Evolutionary conservation across 2,329 filamentous ascomycete genomes (phyloP), one percentile per base, ranked within the genome.

Genomic region (Claviceps monticola): DNA sequence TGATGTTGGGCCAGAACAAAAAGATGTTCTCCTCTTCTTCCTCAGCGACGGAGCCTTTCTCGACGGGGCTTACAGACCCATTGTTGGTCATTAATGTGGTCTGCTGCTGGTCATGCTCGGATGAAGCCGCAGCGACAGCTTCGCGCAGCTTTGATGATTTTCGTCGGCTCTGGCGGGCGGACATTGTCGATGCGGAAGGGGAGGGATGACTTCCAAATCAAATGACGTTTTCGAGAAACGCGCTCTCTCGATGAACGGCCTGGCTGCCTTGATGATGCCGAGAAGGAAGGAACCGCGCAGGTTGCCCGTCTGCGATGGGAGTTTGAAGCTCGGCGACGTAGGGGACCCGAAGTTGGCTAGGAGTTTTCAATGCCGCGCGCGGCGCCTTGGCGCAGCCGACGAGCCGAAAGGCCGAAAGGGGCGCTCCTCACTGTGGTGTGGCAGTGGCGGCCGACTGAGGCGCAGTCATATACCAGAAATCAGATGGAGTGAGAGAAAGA

Each of bases 1-100:
- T 90, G 41, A 91, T 73, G 62, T 91, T 91, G 34, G 87, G 86
- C 68, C 79, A 83, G 68, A 91, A 90, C 36, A 90, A 67, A 58
- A 90, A 91, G 57, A 91, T 84, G 66, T 91, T 91, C 68, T 90
- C 41, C 9, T 13, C 86, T 43, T 68, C 64, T 9, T 69, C 63
- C 47, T 67, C 58, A 48, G 67, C 60, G 42, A 63, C 70, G 55
- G 67, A 64, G 50, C 59, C 61, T 54, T 64, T 62, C 55, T 65
- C 52, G 23, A 60, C 57, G 49, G 66, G 60, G 56, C 66, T 62
- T 49, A 66, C 68, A 52, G 67, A 63, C 51, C 71, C 70, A 57
- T 76, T 76, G 54, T 71, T 74, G 56, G 75, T 75, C 61, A 69
- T 65, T 42, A 57, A 53, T 37, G 58, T 53, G 53, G 62, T 51